phyloP scores from a whole-genome alignment of 768 basidiomycete genomes.

The Amanita muscaria region DNA sequence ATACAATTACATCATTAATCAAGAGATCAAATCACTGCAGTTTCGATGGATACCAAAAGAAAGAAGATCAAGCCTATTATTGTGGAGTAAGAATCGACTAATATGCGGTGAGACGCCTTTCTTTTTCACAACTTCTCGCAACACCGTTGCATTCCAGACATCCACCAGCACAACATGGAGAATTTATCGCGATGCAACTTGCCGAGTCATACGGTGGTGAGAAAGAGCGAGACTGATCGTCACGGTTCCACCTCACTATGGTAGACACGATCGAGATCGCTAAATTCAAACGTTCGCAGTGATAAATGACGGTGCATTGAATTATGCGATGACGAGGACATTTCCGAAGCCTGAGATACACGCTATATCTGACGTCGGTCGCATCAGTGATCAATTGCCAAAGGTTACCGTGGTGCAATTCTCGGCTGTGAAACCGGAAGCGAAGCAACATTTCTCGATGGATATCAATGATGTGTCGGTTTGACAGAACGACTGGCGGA shows the following conservation, averaged over 20 bases:
- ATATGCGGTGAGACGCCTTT: too few relatives aligned
- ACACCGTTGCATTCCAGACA: constrained; percentile 50
- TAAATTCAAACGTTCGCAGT: constrained; percentile 78
- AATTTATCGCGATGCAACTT: constrained; percentile 89
- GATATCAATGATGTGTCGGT: constrained; percentile 76
- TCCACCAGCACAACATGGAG: constrained; percentile 68
- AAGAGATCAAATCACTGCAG: too few relatives aligned
- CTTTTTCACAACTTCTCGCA: constrained; percentile 44
- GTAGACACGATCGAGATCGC: constrained; percentile 89
- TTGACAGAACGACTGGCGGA: constrained; percentile 68
- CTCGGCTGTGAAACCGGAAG: constrained; percentile 32
- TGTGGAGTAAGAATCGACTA: too few relatives aligned
- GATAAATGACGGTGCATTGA: constrained; percentile 94
- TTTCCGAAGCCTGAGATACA: constrained; percentile 80
- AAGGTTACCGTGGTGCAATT: constrained; percentile 74
- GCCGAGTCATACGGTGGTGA: constrained; percentile 67
- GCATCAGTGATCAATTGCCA: constrained; percentile 72
- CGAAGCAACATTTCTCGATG: constrained; percentile 42
- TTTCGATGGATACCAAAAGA: too few relatives aligned
- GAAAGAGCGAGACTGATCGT: constrained; percentile 74
- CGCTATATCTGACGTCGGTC: constrained; percentile 90
- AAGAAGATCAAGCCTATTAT: too few relatives aligned
- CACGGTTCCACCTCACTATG: constrained; percentile 86
- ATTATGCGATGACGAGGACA: constrained; percentile 93
- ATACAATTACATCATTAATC: too few relatives aligned